Base-by-base conservation (phyloP, 1,284 basidiomycete genomes). In the Apiotrichum akiyoshidainum region DNA sequence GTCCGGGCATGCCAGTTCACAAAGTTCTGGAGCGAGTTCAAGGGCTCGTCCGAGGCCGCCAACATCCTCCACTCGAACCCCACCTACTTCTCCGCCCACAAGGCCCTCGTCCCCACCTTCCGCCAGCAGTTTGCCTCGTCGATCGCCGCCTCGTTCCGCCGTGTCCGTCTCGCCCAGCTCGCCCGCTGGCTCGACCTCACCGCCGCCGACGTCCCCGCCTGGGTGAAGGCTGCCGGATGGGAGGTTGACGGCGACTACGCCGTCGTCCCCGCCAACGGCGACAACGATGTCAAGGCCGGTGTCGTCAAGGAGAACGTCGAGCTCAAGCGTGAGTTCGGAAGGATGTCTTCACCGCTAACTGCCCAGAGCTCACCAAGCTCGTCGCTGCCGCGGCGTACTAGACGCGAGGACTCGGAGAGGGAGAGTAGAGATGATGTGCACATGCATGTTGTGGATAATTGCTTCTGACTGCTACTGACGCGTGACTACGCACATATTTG, bases 221-320 rank as follows among this genome's bases (percentile, higher is more conserved):
- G 87, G 76, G 81, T 89, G 51, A 62, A 66, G 51, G 76, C 81
- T 66, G 84, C 85, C 50, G 89, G 86, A 21, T 97, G 93, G 94
- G 80, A 80, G 45, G 66, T 87, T 39, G 85, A 92, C 68, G 78
- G 82, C 8, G 85, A 84, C 17, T 83, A 86, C 13, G 83, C 92
- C 49, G 80, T 78, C 31, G 82, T 96, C 56, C 92, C 92, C 42
- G 83, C 86, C 52, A 94, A 93, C 77, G 88, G 88, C n/a, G 90
- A 94, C 78, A 97, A 96, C 78, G 89, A 92, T 72, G 91, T 96
- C 70, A 90, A 92, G 76, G 90, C 92, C 0, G 90, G 90, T n/a
- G 85, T 95, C 44, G 89, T 95, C 46, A 89, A 91, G 78, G 93
- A 96, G 81, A 87, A 83, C 68, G 89, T 96, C 65, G 88, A 88